Evolutionary conservation across 108 stramenopile species (phyloP).

Genomic region (Pseudonitzschia pungens): DNA sequence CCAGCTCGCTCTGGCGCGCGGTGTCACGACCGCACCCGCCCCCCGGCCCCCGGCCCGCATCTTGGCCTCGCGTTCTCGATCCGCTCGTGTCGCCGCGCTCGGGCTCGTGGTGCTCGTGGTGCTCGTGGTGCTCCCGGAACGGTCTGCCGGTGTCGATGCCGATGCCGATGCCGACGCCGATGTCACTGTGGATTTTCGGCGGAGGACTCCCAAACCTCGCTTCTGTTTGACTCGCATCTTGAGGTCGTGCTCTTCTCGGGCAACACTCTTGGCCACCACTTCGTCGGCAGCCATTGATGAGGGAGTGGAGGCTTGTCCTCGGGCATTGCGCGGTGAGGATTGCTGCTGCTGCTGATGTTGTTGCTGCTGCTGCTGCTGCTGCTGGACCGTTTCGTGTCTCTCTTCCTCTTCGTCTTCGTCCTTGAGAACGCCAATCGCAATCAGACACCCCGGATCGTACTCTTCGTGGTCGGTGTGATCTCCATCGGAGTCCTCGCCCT

Average conservation of each 20-base stretch:
- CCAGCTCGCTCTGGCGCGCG: not conserved
- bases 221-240: slow-evolving; percentile 10
- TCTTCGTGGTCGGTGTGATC: not conserved
- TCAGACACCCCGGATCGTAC: not conserved
- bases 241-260: slow-evolving; percentile 22
- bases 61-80: slow-evolving; percentile 10
- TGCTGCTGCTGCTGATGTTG: not conserved
- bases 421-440: slow-evolving; percentile 10
- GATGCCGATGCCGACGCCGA: not conserved
- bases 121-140: not conserved
- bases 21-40: not conserved
- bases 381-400: not conserved
- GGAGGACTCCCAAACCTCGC: not conserved
- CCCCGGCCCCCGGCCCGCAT: not conserved
- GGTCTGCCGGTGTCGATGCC: not conserved
- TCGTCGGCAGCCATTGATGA: not conserved
- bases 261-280: slow-evolving; percentile 20
- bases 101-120: not conserved
- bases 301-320: not conserved
- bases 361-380: not conserved
- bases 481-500: not conserved
- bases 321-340: not conserved
- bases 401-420: slow-evolving; percentile 9
- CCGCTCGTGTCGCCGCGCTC: not conserved
- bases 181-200: not conserved